Evolutionary conservation across 2,329 filamentous ascomycete species (phyloP).

Genomic region (Ilyonectria destructans): DNA sequence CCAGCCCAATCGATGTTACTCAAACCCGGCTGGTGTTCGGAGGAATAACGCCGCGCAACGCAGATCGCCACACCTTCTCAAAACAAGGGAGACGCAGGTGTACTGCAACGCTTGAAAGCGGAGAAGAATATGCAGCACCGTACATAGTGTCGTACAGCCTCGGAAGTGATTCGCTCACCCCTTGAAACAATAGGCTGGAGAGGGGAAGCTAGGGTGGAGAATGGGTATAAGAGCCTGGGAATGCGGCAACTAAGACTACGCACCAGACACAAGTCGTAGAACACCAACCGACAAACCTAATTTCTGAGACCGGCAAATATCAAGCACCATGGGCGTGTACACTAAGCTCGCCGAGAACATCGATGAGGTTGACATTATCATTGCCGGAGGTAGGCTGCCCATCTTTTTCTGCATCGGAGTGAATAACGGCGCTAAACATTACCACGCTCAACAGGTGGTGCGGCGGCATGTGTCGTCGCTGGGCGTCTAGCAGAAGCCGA

Average conservation of each 20-base stretch:
- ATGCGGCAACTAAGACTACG: not conserved
- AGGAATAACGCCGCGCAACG: not conserved
- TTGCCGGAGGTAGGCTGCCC: constrained; percentile 38
- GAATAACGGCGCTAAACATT: not conserved
- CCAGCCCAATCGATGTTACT: not conserved
- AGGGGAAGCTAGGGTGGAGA: not conserved
- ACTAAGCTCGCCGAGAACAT: constrained; percentile 42
- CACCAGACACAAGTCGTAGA: not conserved
- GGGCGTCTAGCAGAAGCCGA: constrained; percentile 49
- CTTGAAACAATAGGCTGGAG: not conserved
- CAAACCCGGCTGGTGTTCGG: not conserved
- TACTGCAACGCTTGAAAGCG: not conserved
- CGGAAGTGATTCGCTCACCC: not conserved
- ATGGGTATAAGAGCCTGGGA: not conserved
- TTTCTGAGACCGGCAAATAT: not conserved
- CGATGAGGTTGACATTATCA: constrained; percentile 42
- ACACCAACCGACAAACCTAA: not conserved
- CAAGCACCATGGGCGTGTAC: constrained; percentile 38
- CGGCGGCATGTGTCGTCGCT: constrained; percentile 51
- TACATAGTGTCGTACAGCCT: not conserved
- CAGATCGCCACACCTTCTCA: not conserved
- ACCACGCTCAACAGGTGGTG: constrained; percentile 45
- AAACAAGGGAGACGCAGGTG: not conserved
- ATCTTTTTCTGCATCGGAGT: not conserved
- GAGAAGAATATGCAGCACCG: not conserved